These are phyloP conservation scores for Daldinia bambusicola DNA, from an alignment of 495 filamentous ascomycete genomes.

Conservation along the genomic window DNA sequence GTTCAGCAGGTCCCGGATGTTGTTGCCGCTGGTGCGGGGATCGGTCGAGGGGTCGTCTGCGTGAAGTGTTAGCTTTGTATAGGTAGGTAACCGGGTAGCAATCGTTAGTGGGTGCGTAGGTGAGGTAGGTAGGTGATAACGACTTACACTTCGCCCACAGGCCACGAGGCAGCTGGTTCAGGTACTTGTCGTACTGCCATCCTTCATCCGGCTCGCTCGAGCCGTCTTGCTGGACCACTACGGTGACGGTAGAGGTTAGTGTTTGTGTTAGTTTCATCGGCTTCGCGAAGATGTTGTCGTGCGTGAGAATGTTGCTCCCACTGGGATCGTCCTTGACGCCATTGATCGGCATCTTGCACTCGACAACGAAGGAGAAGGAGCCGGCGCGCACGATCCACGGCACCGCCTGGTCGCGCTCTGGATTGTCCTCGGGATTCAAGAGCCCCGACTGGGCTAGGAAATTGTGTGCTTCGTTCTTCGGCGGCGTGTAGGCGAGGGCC, in stretches of 20 bases:
- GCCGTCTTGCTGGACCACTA: neutral
- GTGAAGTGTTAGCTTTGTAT: neutral
- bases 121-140: neutral
- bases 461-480: conserved; percentile 23
- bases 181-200: conserved; percentile 18
- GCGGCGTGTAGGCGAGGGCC: too few species aligned
- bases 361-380: conserved; percentile 39
- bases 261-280: neutral
- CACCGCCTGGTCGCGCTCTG: conserved; percentile 15
- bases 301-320: neutral
- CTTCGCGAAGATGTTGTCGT: neutral
- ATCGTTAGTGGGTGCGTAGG: neutral
- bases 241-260: neutral
- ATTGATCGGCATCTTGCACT: conserved; percentile 39
- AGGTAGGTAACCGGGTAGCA: too few species aligned
- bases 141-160: conserved; percentile 28
- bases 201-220: neutral
- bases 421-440: conserved; percentile 17
- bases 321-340: conserved; percentile 18
- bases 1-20: neutral
- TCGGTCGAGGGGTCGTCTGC: neutral
- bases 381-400: conserved; percentile 38
- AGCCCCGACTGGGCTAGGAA: conserved; percentile 29
- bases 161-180: conserved; percentile 14
- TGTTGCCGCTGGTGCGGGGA: neutral